Evolutionary conservation across 2,329 filamentous ascomycete genomes (phyloP).

Genomic region (Tolypocladium inflatum): DNA sequence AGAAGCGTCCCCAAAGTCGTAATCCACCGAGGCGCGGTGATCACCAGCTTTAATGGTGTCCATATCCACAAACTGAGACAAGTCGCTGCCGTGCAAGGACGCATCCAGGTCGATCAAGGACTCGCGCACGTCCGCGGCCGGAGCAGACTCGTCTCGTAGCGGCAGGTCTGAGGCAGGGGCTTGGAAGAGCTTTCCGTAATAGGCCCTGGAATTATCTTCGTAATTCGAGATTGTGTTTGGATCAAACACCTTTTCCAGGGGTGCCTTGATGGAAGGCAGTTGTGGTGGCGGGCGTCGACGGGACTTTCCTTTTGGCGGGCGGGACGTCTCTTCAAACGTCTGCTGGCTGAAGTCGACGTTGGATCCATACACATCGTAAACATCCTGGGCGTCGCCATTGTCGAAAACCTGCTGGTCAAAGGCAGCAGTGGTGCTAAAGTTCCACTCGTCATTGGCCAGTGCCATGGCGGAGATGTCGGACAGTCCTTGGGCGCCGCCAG

Average conservation of each 20-base stretch:
- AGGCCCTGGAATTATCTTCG: conserved; percentile 51
- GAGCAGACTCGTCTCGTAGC: conserved; percentile 43
- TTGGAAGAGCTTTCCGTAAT: conserved; percentile 42
- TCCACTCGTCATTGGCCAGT: conserved; percentile 52
- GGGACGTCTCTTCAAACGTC: conserved; percentile 38
- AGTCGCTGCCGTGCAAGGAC: conserved; percentile 44
- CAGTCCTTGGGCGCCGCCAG: conserved; percentile 47
- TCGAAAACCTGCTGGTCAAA: conserved; percentile 50
- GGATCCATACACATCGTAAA: conserved; percentile 51
- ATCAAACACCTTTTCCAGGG: conserved; percentile 56
- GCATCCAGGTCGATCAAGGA: conserved; percentile 57
- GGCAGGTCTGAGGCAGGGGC: conserved; percentile 45
- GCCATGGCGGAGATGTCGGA: conserved; percentile 33
- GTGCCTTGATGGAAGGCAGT: conserved; percentile 46
- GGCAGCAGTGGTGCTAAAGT: conserved; percentile 56
- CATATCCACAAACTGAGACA: conserved; percentile 51
- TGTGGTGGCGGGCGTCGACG: conserved; percentile 49
- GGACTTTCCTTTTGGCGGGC: conserved; percentile 41
- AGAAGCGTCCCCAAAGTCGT: conserved; percentile 31
- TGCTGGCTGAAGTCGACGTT: conserved; percentile 42
- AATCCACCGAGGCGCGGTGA: conserved; percentile 37
- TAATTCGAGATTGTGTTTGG: conserved; percentile 57
- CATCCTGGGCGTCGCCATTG: conserved; percentile 44
- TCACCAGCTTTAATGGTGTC: conserved; percentile 47
- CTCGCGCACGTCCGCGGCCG: conserved; percentile 43